Evolutionary conservation across 2,329 filamentous ascomycete genomes (phyloP).

Genomic region (Torrubiella hemipterigena): DNA sequence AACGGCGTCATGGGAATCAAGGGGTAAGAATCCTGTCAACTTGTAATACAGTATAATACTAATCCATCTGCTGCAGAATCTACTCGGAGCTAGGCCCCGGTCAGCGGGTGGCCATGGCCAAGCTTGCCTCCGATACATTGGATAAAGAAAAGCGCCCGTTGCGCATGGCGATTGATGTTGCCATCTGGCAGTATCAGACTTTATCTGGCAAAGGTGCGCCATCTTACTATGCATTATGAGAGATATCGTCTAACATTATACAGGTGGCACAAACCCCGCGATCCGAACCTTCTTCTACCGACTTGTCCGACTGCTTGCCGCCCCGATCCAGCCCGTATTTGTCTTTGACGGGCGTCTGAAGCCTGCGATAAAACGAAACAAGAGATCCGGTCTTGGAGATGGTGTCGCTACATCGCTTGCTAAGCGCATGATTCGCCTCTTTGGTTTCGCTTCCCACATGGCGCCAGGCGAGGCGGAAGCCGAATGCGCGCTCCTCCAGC

Average conservation of each 20-base stretch:
- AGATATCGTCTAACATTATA: conserved; percentile 5
- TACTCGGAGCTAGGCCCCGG: conserved; percentile 82
- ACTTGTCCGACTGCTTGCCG: conserved; percentile 60
- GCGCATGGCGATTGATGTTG: conserved; percentile 83
- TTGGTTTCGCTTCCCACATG: conserved; percentile 73
- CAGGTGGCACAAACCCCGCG: conserved; percentile 78
- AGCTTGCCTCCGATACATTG: conserved; percentile 68
- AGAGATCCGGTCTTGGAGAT: conserved; percentile 54
- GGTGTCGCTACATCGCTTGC: conserved; percentile 61
- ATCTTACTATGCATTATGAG: neutral
- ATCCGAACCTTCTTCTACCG: conserved; percentile 89
- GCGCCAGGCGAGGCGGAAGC: conserved; percentile 94
- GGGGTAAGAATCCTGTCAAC: conserved; percentile 31
- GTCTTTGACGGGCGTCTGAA: conserved; percentile 84
- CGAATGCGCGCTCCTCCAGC: conserved; percentile 81
- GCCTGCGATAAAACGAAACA: conserved; percentile 80
- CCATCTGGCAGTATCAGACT: conserved; percentile 94
- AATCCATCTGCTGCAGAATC: too few relatives aligned
- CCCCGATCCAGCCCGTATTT: conserved; percentile 78
- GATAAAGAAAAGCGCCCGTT: conserved; percentile 60
- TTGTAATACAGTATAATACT: conserved; percentile 24
- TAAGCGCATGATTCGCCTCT: conserved; percentile 72
- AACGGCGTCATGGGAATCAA: conserved; percentile 65
- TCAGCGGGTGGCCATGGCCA: conserved; percentile 67
- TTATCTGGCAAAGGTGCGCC: conserved; percentile 61